Conservation (phyloP, 2,329 filamentous ascomycete genomes). For the Coniochaeta pulveracea region DNA sequence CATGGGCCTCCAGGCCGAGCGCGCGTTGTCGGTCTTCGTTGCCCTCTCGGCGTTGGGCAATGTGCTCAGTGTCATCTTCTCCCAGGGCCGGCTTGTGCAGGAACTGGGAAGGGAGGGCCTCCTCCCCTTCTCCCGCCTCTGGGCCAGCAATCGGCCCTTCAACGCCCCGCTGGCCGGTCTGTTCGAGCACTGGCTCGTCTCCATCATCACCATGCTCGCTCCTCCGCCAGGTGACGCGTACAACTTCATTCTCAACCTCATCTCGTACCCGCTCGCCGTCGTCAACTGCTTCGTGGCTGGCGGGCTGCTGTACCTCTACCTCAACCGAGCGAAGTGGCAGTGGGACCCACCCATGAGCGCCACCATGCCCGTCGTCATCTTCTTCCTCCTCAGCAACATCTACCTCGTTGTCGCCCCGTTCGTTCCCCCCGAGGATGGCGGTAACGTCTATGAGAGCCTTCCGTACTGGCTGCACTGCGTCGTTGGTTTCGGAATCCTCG, state of each 20-base stretch:
- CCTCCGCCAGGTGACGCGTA: conserved; percentile 58
- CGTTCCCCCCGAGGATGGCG: conserved; percentile 36
- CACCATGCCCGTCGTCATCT: conserved; percentile 38
- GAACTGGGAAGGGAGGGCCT: conserved; percentile 56
- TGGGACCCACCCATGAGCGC: conserved; percentile 46
- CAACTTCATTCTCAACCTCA: conserved; percentile 50
- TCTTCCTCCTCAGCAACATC: conserved; percentile 50
- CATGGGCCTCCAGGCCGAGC: conserved; percentile 40
- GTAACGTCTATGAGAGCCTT: conserved; percentile 40
- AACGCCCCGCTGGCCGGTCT: conserved; percentile 50
- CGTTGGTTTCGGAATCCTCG: conserved; percentile 42
- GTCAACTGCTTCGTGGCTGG: conserved; percentile 43
- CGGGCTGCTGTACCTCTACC: conserved; percentile 41
- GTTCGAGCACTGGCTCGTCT: conserved; percentile 53
- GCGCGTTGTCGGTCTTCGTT: conserved; percentile 52
- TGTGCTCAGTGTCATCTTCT: conserved; percentile 57
- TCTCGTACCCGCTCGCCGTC: conserved; percentile 51
- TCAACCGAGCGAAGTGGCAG: conserved; percentile 31
- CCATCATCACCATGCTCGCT: conserved; percentile 53
- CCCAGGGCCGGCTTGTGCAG: conserved; percentile 54
- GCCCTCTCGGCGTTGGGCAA: conserved; percentile 59
- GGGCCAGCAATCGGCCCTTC: conserved; percentile 53
- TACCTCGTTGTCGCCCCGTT: conserved; percentile 51
- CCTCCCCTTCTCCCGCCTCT: conserved; percentile 50
- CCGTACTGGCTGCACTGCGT: conserved; percentile 49